A percentile compares a stretch with the other conserved stretches of the same genome.
These are phyloP conservation scores for Mollisiaceae sp. DNA, from an alignment of 2,329 filamentous ascomycete species.

Conservation along the genomic window DNA sequence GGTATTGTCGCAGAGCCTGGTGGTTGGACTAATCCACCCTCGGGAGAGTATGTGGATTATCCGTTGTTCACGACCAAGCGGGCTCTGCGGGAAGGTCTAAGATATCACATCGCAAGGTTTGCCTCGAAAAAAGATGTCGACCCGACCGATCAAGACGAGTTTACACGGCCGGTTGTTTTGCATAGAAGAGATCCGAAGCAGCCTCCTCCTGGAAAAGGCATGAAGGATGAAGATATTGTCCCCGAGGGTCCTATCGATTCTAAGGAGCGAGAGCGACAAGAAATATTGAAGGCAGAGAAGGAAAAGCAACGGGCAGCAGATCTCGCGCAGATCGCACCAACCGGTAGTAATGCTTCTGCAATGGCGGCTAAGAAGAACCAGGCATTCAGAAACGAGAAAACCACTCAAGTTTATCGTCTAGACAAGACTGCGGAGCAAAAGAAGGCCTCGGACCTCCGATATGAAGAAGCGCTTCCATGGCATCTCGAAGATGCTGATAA, in stretches of 20 bases:
- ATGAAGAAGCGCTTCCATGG: slow-evolving; percentile 96
- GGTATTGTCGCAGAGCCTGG: slow-evolving; percentile 54
- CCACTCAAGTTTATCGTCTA: slow-evolving; percentile 82
- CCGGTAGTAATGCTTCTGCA: slow-evolving; percentile 59
- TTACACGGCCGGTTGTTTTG: slow-evolving; percentile 84
- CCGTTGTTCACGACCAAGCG: slow-evolving; percentile 85
- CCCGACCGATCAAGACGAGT: slow-evolving; percentile 72
- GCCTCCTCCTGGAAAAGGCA: slow-evolving; percentile 65
- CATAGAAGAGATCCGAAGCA: slow-evolving; percentile 86
- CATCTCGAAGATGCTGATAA: slow-evolving; percentile 96
- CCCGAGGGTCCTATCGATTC: slow-evolving; percentile 53
- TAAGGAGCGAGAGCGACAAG: slow-evolving; percentile 66
- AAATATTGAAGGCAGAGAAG: slow-evolving; percentile 76
- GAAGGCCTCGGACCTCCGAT: slow-evolving; percentile 75
- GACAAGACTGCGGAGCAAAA: slow-evolving; percentile 72
- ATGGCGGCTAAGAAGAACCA: slow-evolving; percentile 47
- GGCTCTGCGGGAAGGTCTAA: slow-evolving; percentile 76
- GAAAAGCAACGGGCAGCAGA: slow-evolving; percentile 87
- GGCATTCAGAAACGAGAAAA: slow-evolving; percentile 82
- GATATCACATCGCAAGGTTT: slow-evolving; percentile 88
- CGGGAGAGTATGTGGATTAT: slow-evolving; percentile 55
- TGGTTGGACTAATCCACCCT: slow-evolving; percentile 62
- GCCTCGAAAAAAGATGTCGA: slow-evolving; percentile 67
- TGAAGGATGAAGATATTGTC: slow-evolving; percentile 61
- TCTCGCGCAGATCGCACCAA: slow-evolving; percentile 90